Percentiles rank a stretch among this genome's conserved stretches.
Conservation (phyloP, 176 grass and related monocot genomes). For the Avena insularis region DNA sequence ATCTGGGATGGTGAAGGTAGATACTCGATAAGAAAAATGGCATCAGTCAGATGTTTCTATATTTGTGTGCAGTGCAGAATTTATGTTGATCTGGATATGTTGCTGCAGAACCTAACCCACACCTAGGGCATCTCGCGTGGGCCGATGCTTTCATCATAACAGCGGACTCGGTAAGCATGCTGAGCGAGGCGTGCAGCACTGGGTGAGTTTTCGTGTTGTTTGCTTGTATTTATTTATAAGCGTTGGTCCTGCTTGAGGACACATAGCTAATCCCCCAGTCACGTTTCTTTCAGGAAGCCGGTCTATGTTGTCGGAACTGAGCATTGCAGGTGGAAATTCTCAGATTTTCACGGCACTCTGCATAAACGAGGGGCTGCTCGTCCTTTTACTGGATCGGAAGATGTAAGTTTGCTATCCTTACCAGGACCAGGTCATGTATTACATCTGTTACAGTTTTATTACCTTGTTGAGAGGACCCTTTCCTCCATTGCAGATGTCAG, state of each 20-base stretch:
- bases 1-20: constrained; percentile 92
- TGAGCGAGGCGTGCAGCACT: constrained; percentile 92
- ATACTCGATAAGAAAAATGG: constrained; percentile 2
- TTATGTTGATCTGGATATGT: constrained; percentile 16
- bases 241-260: neutral
- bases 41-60: neutral
- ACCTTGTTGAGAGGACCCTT: neutral
- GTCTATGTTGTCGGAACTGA: constrained; percentile 86
- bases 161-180: constrained; percentile 88
- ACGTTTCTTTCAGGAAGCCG: constrained; percentile 67
- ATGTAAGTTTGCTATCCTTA: constrained; percentile 56
- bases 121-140: constrained; percentile 95
- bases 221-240: neutral
- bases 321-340: constrained; percentile 87
- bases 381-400: constrained; percentile 83
- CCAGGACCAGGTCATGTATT: neutral
- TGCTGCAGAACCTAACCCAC: constrained; percentile 79
- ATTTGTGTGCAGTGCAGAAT: neutral
- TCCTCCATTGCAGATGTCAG: constrained; percentile 66
- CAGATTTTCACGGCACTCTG: constrained; percentile 74
- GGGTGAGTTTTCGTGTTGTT: constrained; percentile 54
- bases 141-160: constrained; percentile 91
- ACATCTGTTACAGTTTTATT: too few relatives aligned
- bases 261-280: constrained; percentile 28
- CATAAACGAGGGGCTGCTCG: constrained; percentile 64